phyloP scores from a whole-genome alignment of 2,329 filamentous ascomycete genomes.

The Metarhizium anisopliae region DNA sequence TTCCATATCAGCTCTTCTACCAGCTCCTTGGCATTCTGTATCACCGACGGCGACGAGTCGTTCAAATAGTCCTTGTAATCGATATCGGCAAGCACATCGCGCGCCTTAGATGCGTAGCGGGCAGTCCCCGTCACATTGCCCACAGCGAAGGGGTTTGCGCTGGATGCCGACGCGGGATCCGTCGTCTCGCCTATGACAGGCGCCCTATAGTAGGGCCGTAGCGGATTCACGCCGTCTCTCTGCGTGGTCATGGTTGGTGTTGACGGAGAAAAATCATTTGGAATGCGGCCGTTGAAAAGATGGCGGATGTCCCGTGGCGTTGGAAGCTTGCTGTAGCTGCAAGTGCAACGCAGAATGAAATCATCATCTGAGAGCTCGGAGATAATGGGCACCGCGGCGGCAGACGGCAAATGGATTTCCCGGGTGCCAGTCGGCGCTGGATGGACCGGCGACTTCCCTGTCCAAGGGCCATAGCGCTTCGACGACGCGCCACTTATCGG shows the following conservation, averaged over 20 bases:
- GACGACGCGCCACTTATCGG: conserved; percentile 8
- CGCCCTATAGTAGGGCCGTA: conserved; percentile 62
- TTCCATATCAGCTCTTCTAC: conserved; percentile 85
- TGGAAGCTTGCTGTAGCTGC: neutral
- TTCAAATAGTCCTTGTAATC: conserved; percentile 85
- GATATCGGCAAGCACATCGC: conserved; percentile 80
- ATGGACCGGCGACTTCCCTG: neutral
- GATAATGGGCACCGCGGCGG: conserved; percentile 13
- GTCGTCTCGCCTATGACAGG: conserved; percentile 43
- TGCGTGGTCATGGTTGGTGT: conserved; percentile 33
- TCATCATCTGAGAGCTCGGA: conserved; percentile 14
- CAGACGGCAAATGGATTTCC: conserved; percentile 25
- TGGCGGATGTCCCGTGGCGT: neutral
- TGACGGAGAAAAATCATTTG: conserved; percentile 18
- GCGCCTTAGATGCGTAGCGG: conserved; percentile 48
- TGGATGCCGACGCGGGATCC: conserved; percentile 27
- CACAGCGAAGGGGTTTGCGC: conserved; percentile 36
- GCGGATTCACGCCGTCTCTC: conserved; percentile 47
- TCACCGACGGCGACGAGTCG: conserved; percentile 64
- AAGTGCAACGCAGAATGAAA: neutral
- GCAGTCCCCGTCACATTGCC: conserved; percentile 31
- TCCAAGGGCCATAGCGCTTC: neutral
- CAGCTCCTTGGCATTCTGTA: conserved; percentile 66
- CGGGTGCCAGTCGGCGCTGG: conserved; percentile 8
- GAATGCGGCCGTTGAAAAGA: conserved; percentile 4